These are phyloP conservation scores for Sisymbrium altissimum DNA, from an alignment of 345 rosid species.

Conservation along the genomic window DNA sequence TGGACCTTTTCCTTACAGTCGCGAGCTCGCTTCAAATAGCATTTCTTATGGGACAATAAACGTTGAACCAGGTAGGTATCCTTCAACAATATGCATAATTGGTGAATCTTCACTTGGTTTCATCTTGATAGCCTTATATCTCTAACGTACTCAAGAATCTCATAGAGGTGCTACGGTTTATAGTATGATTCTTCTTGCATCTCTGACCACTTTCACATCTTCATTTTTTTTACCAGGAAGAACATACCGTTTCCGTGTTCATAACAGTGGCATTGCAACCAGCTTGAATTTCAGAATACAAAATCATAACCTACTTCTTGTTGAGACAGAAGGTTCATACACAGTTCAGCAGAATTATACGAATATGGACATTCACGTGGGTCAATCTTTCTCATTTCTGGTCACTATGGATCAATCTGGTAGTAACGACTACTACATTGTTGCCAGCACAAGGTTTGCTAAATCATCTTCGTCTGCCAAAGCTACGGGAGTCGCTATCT, in stretches of 20 bases:
- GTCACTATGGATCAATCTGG: constrained; percentile 91
- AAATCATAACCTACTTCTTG: constrained; percentile 80
- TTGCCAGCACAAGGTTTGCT: constrained; percentile 73
- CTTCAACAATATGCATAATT: neutral
- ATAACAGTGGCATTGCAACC: constrained; percentile 79
- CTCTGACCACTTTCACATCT: neutral
- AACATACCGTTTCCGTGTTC: constrained; percentile 84
- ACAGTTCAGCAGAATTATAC: constrained; percentile 77
- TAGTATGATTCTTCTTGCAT: neutral
- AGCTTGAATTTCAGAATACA: constrained; percentile 90
- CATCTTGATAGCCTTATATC: neutral
- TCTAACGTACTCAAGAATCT: neutral
- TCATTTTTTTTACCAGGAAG: constrained; percentile 51
- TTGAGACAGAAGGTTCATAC: constrained; percentile 95
- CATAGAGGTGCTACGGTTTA: neutral
- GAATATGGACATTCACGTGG: constrained; percentile 90
- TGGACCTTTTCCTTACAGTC: constrained; percentile 72
- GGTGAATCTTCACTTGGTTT: neutral
- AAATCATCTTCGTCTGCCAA: constrained; percentile 50
- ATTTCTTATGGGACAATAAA: constrained; percentile 60
- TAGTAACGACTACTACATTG: constrained; percentile 75
- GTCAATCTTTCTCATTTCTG: constrained; percentile 89
- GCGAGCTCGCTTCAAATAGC: constrained; percentile 46
- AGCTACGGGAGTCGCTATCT: constrained; percentile 65
- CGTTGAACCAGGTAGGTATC: constrained; percentile 86